Base-by-base conservation (phyloP, 495 filamentous ascomycete genomes). In the Penicillium roqueforti region DNA sequence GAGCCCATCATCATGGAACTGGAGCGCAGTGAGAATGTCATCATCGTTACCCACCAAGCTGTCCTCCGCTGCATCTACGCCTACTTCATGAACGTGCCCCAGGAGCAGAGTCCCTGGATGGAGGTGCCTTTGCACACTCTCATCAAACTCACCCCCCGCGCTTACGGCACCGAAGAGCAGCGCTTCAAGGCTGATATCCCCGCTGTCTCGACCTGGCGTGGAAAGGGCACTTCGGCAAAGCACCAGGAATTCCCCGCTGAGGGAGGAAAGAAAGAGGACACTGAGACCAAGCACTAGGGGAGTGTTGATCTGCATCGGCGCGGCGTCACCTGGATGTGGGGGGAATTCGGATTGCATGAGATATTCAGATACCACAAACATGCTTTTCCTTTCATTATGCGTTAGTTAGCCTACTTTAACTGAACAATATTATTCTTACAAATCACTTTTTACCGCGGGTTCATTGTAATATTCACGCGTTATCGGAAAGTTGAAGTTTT, bases 1-100 rank as follows among this genome's bases (percentile, higher is more conserved):
- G 93, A 98, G 63, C 93, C 93, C 43, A 98, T 98, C 70, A 98
- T 98, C 75, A 98, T 98, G 93, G 93, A 98, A 63, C 76, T 98
- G 40, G 93, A 98, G 70, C 83, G 93, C 51, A 87, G 84, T 60
- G 93, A 97, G 68, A 92, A 98, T 62, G 95, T 98, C 56, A 86
- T 98, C 51, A 96, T 98, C 63, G 91, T 98, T 42, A 97, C 93
- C 6, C 93, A 98, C 68, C 93, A 98, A 69, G 93, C 93, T 3
- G 92, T 98, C 20, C 77, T 98, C 51, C 83, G 93, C 47, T 98
- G 93, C 73, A 97, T 98, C 58, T 97, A 97, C 65, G 87, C 93
- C 7, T 98, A 98, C 67, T 98, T 97, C 71, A 95, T 97, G 87
- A 95, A 97, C 59, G 86, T 92, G 41, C 85, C 88, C 19, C 92